Percentiles rank a stretch among this genome's conserved stretches.
phyloP scores from a whole-genome alignment of 2,329 filamentous ascomycete genomes.

The Beauveria sp. region DNA sequence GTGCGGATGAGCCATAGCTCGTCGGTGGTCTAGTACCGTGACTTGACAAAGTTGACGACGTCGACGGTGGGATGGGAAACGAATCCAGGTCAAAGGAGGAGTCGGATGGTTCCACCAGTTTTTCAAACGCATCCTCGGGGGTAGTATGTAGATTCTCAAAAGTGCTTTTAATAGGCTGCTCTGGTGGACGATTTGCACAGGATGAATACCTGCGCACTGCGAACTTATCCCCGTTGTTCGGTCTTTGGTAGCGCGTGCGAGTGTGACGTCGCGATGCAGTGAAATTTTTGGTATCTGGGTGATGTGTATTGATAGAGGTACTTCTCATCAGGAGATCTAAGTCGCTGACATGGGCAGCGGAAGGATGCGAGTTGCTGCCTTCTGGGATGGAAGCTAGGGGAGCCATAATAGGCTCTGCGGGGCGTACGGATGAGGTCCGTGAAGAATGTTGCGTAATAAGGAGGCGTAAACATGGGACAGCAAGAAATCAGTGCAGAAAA shows the following conservation, averaged over 20 bases:
- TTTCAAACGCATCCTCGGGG: slow-evolving; percentile 1
- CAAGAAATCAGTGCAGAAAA: background rate
- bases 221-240: background rate
- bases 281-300: slow-evolving; percentile 21
- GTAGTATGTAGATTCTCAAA: slow-evolving; percentile 4
- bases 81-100: slow-evolving; percentile 18
- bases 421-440: slow-evolving; percentile 1
- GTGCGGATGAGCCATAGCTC: background rate
- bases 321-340: slow-evolving; percentile 4
- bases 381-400: slow-evolving; percentile 22
- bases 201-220: background rate
- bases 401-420: slow-evolving; percentile 19
- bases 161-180: background rate
- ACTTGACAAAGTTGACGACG: background rate
- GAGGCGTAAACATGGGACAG: slow-evolving; percentile 12
- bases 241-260: slow-evolving; percentile 16
- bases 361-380: slow-evolving; percentile 15
- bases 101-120: slow-evolving; percentile 6
- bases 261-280: slow-evolving; percentile 19
- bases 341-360: slow-evolving; percentile 13
- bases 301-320: slow-evolving; percentile 16
- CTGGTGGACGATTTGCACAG: background rate
- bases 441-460: slow-evolving; percentile 12
- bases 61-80: slow-evolving; percentile 18
- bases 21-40: background rate